These are phyloP conservation scores for Capsicum baccatum DNA, from an alignment of 257 asterid genomes.

Conservation along the genomic window DNA sequence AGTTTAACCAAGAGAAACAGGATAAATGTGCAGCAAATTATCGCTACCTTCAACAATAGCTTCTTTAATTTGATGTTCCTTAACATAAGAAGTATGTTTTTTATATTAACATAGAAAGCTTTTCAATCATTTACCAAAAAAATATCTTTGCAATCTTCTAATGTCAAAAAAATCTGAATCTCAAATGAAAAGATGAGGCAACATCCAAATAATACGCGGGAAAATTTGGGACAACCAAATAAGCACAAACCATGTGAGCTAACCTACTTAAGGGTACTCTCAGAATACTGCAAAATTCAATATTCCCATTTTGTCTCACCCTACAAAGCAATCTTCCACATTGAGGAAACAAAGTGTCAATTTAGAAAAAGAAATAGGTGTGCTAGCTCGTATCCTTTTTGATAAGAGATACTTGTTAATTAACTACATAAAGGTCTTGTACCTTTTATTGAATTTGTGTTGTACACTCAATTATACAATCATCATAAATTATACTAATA, in stretches of 20 bases:
- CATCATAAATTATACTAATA: neutral
- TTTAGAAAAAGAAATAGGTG: neutral
- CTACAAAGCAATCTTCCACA: neutral
- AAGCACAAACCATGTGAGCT: neutral
- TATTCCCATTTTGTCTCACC: neutral
- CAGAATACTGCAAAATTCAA: neutral
- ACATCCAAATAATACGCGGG: neutral
- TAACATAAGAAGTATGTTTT: neutral
- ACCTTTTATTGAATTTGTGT: neutral
- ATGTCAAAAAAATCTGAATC: neutral
- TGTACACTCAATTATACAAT: neutral
- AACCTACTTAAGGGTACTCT: neutral
- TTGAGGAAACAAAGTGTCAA: neutral
- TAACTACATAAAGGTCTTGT: neutral
- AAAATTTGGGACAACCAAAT: neutral
- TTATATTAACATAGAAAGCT: neutral
- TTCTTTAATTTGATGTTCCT: neutral
- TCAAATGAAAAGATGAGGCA: neutral
- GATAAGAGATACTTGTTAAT: neutral
- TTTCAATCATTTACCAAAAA: no score
- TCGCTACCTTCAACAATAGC: neutral
- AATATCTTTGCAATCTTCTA: neutral
- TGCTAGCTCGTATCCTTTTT: neutral
- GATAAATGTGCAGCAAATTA: neutral
- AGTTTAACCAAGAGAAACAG: conserved; percentile 3